phyloP scores from a whole-genome alignment of 1,139 yeast genomes.

The Debaryomyces sp. region DNA sequence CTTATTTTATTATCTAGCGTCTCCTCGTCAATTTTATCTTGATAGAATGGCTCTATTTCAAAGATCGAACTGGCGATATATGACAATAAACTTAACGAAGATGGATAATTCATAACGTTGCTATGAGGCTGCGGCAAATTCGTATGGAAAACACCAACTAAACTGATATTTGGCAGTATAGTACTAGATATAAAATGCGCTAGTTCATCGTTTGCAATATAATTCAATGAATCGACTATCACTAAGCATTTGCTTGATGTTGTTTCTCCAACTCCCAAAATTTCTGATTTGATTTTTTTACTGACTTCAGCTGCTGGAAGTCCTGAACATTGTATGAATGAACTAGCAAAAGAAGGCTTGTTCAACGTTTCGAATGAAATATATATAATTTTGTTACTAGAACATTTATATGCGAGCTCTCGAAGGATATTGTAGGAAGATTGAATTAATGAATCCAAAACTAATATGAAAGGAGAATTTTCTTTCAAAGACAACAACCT shows the following conservation, averaged over 20 bases:
- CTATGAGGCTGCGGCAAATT: slow-evolving; percentile 39
- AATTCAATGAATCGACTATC: slow-evolving; percentile 72
- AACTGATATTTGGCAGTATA: slow-evolving; percentile 53
- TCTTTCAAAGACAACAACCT: slow-evolving; percentile 73
- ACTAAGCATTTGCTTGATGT: slow-evolving; percentile 35
- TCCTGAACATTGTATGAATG: slow-evolving; percentile 51
- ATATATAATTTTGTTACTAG: slow-evolving; percentile 41
- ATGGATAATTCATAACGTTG: slow-evolving; percentile 48
- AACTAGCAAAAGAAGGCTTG: slow-evolving; percentile 51
- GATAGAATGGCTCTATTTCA: slow-evolving; percentile 49
- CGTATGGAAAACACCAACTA: slow-evolving; percentile 66
- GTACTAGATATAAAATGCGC: slow-evolving; percentile 57
- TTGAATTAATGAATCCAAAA: slow-evolving; percentile 72
- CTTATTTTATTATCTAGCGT: slow-evolving; percentile 44
- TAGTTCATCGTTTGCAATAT: slow-evolving; percentile 49
- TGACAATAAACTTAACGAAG: slow-evolving; percentile 49
- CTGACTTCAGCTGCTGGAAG: slow-evolving; percentile 18
- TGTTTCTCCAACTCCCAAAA: not conserved
- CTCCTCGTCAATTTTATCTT: slow-evolving; percentile 46
- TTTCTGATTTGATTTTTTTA: not conserved
- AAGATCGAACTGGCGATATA: slow-evolving; percentile 76
- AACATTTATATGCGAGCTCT: slow-evolving; percentile 54
- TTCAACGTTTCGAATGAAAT: slow-evolving; percentile 66
- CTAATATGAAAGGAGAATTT: slow-evolving; percentile 67
- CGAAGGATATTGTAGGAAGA: slow-evolving; percentile 56